Conservation (phyloP, 1,284 basidiomycete species). For the Tylopilus orsonianus region DNA sequence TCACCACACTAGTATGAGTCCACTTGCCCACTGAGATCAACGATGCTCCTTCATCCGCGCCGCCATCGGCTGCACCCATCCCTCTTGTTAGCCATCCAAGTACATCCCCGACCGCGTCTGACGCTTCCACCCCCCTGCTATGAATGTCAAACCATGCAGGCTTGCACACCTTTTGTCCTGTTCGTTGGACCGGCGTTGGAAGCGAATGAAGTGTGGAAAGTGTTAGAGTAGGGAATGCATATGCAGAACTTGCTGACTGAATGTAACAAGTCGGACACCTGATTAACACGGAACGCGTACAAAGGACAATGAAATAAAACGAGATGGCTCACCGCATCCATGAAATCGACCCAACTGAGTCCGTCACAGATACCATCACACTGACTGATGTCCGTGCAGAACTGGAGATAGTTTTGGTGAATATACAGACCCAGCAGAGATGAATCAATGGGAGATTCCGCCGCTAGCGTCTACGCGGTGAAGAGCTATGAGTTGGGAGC, state of each 20-base stretch:
- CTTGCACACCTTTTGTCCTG: conserved; percentile 77
- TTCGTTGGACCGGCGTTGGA: conserved; percentile 80
- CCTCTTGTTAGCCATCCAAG: conserved; percentile 51
- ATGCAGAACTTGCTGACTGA: conserved; percentile 68
- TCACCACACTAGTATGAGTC: conserved; percentile 51
- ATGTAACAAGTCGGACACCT: conserved; percentile 44
- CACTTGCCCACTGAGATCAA: conserved; percentile 44
- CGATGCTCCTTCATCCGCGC: conserved; percentile 23
- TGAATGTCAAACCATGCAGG: conserved; percentile 69
- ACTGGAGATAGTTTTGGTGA: conserved; percentile 90
- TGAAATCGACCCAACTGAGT: conserved; percentile 80
- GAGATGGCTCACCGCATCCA: conserved; percentile 61
- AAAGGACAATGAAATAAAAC: neutral
- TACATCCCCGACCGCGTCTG: conserved; percentile 56
- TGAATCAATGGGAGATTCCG: conserved; percentile 88
- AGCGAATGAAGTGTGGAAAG: conserved; percentile 80
- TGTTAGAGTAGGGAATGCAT: conserved; percentile 81
- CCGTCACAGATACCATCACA: conserved; percentile 72
- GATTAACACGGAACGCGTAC: neutral
- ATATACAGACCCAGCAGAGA: conserved; percentile 88
- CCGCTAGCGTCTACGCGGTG: conserved; percentile 63
- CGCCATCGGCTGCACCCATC: conserved; percentile 10
- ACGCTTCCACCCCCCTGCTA: conserved; percentile 53
- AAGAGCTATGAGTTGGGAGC: neutral
- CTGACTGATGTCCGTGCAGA: conserved; percentile 78